phyloP scores from a whole-genome alignment of 208 protist species.

The Wallacemonas rigidus region DNA sequence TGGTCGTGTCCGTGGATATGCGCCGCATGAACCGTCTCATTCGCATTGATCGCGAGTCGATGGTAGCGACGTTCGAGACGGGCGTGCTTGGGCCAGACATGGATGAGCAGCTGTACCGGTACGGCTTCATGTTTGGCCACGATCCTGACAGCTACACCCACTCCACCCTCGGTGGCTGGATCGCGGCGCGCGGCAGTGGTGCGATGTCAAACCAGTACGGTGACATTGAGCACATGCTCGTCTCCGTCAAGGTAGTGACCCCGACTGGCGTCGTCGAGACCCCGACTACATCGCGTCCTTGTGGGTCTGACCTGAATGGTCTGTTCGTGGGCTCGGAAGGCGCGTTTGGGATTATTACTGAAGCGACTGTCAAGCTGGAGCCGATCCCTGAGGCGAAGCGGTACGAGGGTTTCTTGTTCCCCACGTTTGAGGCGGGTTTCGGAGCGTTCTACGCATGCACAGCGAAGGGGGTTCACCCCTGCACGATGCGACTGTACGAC shows the following conservation, averaged over 20 bases:
- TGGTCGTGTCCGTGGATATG: slow-evolving; percentile 94
- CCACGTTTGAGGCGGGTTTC: slow-evolving; percentile 86
- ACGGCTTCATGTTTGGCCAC: slow-evolving; percentile 93
- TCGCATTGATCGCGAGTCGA: slow-evolving; percentile 84
- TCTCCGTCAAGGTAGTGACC: slow-evolving; percentile 92
- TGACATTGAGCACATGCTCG: slow-evolving; percentile 93
- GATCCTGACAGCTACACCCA: slow-evolving; percentile 94
- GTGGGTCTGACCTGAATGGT: slow-evolving; percentile 90
- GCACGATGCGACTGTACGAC: slow-evolving; percentile 91
- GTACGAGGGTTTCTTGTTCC: slow-evolving; percentile 92
- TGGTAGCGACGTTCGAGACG: slow-evolving; percentile 86
- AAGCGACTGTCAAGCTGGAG: slow-evolving; percentile 91
- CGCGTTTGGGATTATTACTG: slow-evolving; percentile 93
- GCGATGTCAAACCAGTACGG: slow-evolving; percentile 96
- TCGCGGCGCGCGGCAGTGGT: slow-evolving; percentile 93
- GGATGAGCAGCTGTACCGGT: slow-evolving; percentile 78
- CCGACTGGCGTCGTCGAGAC: slow-evolving; percentile 90
- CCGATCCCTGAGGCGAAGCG: slow-evolving; percentile 78
- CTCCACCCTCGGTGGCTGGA: slow-evolving; percentile 95
- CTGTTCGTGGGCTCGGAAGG: slow-evolving; percentile 94
- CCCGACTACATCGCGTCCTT: slow-evolving; percentile 76
- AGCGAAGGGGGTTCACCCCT: slow-evolving; percentile 79
- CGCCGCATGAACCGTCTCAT: slow-evolving; percentile 92
- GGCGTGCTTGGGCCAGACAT: slow-evolving; percentile 91
- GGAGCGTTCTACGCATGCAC: slow-evolving; percentile 84